These are phyloP conservation scores for Panaeolus cyanescens DNA, from an alignment of 768 basidiomycete species.

Conservation along the genomic window DNA sequence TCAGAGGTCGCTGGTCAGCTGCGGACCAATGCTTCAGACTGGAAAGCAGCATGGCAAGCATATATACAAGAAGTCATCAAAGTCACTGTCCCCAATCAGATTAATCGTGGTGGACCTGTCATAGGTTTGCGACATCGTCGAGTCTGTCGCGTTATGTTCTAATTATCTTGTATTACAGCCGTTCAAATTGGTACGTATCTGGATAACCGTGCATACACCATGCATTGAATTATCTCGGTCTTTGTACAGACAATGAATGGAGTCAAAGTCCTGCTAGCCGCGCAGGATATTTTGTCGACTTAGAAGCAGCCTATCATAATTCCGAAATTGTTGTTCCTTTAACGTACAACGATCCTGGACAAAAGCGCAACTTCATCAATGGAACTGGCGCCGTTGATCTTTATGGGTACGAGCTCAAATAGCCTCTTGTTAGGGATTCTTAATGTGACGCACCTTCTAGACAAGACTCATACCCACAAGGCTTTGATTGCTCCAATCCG, in stretches of 20 bases:
- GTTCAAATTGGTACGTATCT: not conserved
- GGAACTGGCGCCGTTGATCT: conserved; percentile 79
- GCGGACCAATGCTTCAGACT: conserved; percentile 77
- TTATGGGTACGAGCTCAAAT: too few relatives aligned
- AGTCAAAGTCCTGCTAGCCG: conserved; percentile 46
- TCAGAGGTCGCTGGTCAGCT: conserved; percentile 63
- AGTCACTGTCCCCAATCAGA: conserved; percentile 63
- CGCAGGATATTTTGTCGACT: conserved; percentile 63
- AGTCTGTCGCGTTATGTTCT: conserved; percentile 13
- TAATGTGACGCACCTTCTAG: too few relatives aligned
- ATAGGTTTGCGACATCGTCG: conserved; percentile 48
- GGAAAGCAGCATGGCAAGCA: conserved; percentile 66
- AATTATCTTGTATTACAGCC: conserved; percentile 20
- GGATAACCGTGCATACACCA: too few relatives aligned
- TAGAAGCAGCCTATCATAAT: conserved; percentile 55
- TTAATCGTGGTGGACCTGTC: conserved; percentile 72
- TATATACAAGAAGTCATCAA: conserved; percentile 71
- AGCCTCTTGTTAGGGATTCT: too few relatives aligned
- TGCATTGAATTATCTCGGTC: too few relatives aligned
- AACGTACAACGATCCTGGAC: conserved; percentile 73
- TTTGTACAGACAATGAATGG: conserved; percentile 70
- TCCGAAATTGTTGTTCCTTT: conserved; percentile 68
- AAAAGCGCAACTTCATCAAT: conserved; percentile 62
- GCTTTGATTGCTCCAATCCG: conserved; percentile 81
- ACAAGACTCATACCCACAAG: conserved; percentile 74